Evolutionary conservation across 106 monocot species (phyloP).

Genomic region (Ottelia alismoides): DNA sequence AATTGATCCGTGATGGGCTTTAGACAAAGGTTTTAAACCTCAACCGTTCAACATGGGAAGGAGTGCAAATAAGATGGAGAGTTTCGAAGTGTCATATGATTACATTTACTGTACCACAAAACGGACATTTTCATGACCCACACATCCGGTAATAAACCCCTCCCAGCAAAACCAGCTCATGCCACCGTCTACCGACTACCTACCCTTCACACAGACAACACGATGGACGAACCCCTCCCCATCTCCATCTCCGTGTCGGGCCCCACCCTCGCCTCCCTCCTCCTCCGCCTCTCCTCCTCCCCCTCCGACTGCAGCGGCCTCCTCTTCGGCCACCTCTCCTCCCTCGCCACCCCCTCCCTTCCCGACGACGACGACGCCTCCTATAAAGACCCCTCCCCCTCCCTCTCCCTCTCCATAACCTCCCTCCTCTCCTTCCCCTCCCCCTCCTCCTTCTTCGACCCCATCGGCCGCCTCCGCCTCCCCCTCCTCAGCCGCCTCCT

Average conservation of each 20-base stretch:
- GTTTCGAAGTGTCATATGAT: no score
- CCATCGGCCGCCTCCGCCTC: conserved; percentile 11
- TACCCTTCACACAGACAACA: no score
- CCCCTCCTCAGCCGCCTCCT: not conserved
- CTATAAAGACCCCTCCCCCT: not conserved
- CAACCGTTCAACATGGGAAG: no score
- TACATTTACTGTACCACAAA: no score
- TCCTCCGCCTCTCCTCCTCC: conserved; percentile 50
- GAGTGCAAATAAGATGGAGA: no score
- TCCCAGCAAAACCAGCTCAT: no score
- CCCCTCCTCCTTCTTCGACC: conserved; percentile 16
- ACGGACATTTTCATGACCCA: no score
- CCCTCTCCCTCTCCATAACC: conserved; percentile 8
- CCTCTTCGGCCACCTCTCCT: conserved; percentile 52
- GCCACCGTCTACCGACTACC: no score
- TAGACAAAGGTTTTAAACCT: no score
- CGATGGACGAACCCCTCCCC: no score
- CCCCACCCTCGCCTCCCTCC: conserved; percentile 52
- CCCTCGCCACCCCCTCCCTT: conserved; percentile 32
- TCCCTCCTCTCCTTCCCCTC: conserved; percentile 12
- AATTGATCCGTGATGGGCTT: no score
- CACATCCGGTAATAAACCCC: no score
- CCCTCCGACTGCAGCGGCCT: conserved; percentile 44
- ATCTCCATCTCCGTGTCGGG: conserved; percentile 67
- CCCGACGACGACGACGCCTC: conserved; percentile 25